Evolutionary conservation across 2,329 filamentous ascomycete genomes (phyloP), one percentile per base, ranked within the genome.

Genomic region (Neopestalotiopsis sp.): DNA sequence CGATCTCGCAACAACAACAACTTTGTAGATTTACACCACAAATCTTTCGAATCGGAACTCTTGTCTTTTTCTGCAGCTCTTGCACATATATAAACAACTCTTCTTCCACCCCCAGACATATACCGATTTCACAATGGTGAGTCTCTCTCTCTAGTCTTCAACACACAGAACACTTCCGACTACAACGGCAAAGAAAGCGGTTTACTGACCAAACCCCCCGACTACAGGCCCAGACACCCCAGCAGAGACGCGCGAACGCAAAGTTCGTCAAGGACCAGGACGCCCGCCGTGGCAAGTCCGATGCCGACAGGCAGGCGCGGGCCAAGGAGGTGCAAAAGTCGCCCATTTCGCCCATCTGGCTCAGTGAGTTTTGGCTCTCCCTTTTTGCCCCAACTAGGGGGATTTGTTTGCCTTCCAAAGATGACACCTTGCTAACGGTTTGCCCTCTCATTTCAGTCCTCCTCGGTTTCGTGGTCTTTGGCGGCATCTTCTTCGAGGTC

Each of bases 241-340:
- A 94, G 81, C 94, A 96, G 85, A 91, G 93, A 80, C 90, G 90
- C 77, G 90, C 91, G 72, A 96, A 96, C 84, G 89, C 89, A 77
- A 92, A 92, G 82, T 97, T 94, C 82, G 90, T 87, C 74, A 91
- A 91, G 79, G 86, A 88, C 67, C 90, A 95, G 79, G 90, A 92
- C 78, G 84, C 86, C 70, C 92, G 91, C 78, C 92, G 92, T 80
- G 93, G 93, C 82, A 94, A 93, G 84, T 87, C 90, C n/a, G 86
- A 89, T 69, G 83, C 83, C 30, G 87, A 90, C 71, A 79, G 91
- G 74, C 91, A 91, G 86, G 89, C 89, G 83, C 82, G 83, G 71
- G 76, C 74, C 74, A 88, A 90, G 84, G 85, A 88, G 76, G 75
- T 81, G 69, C 72, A 79, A 68, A 90, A 90, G 85, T 86, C 88